A percentile compares a stretch with the other conserved stretches of the same genome.
Conservation (phyloP, 2,329 filamentous ascomycete species). For the Botrytis fragariae region DNA sequence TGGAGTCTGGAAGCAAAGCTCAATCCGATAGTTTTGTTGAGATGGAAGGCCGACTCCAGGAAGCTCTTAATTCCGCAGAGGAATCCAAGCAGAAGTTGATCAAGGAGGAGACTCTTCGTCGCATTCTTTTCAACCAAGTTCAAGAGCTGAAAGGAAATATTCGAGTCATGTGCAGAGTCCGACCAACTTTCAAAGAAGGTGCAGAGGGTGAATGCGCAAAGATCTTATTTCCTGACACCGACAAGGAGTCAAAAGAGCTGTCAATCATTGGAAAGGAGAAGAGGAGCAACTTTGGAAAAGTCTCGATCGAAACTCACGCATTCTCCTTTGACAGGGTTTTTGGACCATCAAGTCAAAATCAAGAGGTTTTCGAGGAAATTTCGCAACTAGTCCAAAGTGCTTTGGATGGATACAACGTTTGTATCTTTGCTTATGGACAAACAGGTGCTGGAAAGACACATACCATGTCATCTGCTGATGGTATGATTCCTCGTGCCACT, state of each 20-base stretch:
- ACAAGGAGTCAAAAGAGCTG: slow-evolving; percentile 85
- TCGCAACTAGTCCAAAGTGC: slow-evolving; percentile 95
- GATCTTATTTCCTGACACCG: slow-evolving; percentile 74
- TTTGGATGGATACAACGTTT: slow-evolving; percentile 96
- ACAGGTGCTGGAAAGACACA: slow-evolving; percentile 96
- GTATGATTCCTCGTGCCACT: slow-evolving; percentile 93
- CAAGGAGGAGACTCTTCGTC: slow-evolving; percentile 83
- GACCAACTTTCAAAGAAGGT: slow-evolving; percentile 61
- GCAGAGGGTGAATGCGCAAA: slow-evolving; percentile 65
- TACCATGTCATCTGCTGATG: slow-evolving; percentile 88
- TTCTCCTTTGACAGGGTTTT: slow-evolving; percentile 97
- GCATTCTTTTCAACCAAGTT: slow-evolving; percentile 95
- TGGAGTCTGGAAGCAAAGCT: slow-evolving; percentile 85
- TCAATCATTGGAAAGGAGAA: slow-evolving; percentile 80
- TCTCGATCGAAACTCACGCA: slow-evolving; percentile 74
- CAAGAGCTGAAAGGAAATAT: slow-evolving; percentile 98
- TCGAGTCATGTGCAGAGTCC: slow-evolving; percentile 93
- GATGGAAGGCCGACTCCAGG: slow-evolving; percentile 76
- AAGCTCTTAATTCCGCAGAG: slow-evolving; percentile 68
- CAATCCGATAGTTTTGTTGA: slow-evolving; percentile 82
- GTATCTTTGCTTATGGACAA: slow-evolving; percentile 98
- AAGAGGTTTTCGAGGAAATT: slow-evolving; percentile 91
- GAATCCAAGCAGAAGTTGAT: slow-evolving; percentile 77
- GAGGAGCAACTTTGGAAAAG: slow-evolving; percentile 72
- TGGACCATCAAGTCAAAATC: slow-evolving; percentile 71